These are phyloP conservation scores for Fusarium palustre DNA, from an alignment of 2,329 filamentous ascomycete species.

Conservation along the genomic window DNA sequence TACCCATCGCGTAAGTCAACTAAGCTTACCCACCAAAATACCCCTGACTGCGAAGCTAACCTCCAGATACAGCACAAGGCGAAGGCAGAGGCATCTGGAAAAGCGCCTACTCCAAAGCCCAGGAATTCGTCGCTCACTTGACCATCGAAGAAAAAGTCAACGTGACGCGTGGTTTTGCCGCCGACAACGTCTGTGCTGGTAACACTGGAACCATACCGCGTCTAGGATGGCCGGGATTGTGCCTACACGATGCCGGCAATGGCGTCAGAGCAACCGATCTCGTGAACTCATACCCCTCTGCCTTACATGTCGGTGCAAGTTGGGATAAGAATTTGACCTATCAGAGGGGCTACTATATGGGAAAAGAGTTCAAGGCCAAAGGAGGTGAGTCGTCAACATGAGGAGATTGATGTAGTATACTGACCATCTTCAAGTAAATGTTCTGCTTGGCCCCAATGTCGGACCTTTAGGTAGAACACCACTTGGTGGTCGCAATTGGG, in stretches of 20 bases:
- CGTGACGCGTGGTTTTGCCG: constrained; percentile 65
- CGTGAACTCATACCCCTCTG: constrained; percentile 62
- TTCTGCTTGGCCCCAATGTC: constrained; percentile 77
- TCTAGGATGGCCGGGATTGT: constrained; percentile 60
- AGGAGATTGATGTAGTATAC: not conserved
- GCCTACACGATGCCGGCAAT: constrained; percentile 63
- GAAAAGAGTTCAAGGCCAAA: constrained; percentile 66
- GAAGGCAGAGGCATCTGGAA: constrained; percentile 60
- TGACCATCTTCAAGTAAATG: constrained; percentile 61
- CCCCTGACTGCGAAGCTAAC: constrained; percentile 24
- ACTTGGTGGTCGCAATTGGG: constrained; percentile 79
- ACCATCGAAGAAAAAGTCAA: constrained; percentile 74
- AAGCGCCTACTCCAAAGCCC: constrained; percentile 68
- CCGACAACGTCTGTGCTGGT: constrained; percentile 61
- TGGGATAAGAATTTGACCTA: constrained; percentile 68
- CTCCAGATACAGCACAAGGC: constrained; percentile 16
- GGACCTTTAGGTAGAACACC: constrained; percentile 78
- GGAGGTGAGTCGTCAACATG: constrained; percentile 59
- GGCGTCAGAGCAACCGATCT: constrained; percentile 62
- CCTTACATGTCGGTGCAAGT: constrained; percentile 60
- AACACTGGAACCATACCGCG: constrained; percentile 61
- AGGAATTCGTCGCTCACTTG: constrained; percentile 68
- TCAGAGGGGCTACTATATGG: constrained; percentile 64
- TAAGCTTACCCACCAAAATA: not conserved
- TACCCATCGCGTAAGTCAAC: constrained; percentile 34